Evolutionary conservation across 108 stramenopile species (phyloP), one percentile per base, ranked within the genome.

Genomic region (Aurantiochytrium sp.): DNA sequence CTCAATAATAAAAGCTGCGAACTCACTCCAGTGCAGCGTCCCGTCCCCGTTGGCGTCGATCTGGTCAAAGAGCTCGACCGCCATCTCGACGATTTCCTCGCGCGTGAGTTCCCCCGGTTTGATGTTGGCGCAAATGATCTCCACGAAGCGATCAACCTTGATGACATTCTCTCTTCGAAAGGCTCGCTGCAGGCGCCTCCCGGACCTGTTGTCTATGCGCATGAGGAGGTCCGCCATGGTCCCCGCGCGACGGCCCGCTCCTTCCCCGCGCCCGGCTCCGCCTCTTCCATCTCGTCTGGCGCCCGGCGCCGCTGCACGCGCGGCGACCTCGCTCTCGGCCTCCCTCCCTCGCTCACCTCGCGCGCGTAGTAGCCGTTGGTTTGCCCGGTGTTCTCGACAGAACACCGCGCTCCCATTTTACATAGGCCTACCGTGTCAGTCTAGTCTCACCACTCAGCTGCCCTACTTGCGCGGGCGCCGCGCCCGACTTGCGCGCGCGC

Each of bases 221-320:
- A 83, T 83, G 16, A 83, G 49, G 49, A 83, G 76, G 49, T 83
- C 76, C 45, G 76, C 19, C 76, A 83, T 83, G 12, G 45, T 83
- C 72, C 16, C 23, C 21, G n/a, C 59, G 21, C 21, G 19, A 19
- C 59, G n/a, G 59, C 59, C n/a, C 59, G 21, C 59, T 59, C n/a
- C 59, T 59, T 23, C 19, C 59, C 59, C 59, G 35, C 35, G 35
- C 35, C 35, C 35, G 35, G 0, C 35, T 35, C 35, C 35, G 35
- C 35, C 35, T 35, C 35, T 35, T 35, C 2, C 35, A 35, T 35
- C 35, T 35, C 35, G 35, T 35, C 35, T 35, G 35, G 35, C 35
- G 35, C 35, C 35, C 35, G 35, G 35, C 35, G 35, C 35, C 35
- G 35, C 35, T 35, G 35, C 35, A 35, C 35, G 35, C 35, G 35